These are phyloP conservation scores for Acer yangbiense DNA, from an alignment of 345 rosid species.

Conservation along the genomic window DNA sequence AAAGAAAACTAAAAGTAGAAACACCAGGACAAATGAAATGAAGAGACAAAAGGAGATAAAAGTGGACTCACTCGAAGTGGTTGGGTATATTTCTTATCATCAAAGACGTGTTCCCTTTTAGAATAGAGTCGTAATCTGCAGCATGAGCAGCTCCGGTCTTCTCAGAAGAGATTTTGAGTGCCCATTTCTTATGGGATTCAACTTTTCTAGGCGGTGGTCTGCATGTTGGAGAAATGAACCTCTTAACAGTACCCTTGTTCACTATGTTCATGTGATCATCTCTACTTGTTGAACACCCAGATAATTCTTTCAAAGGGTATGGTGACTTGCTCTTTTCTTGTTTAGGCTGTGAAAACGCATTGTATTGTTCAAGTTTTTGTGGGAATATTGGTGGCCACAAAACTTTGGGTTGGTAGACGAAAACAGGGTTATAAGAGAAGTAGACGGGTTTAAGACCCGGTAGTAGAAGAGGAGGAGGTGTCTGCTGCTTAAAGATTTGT, in stretches of 20 bases:
- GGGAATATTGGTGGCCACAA: neutral
- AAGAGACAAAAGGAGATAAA: neutral
- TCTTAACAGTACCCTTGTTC: neutral
- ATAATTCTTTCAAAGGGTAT: neutral
- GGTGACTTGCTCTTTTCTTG: neutral
- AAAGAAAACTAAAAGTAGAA: too few relatives aligned
- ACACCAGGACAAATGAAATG: neutral
- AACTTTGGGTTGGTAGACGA: neutral
- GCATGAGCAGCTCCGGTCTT: neutral
- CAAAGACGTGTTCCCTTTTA: constrained; percentile 33
- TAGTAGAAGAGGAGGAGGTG: too few relatives aligned
- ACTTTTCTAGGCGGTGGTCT: neutral
- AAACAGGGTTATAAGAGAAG: neutral
- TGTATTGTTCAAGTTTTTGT: neutral
- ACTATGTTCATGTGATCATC: neutral
- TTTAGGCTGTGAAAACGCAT: neutral
- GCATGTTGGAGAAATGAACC: neutral
- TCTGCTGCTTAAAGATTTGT: neutral
- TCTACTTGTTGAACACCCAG: neutral
- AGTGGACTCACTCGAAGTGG: constrained; percentile 30
- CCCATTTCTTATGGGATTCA: neutral
- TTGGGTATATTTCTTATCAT: constrained; percentile 58
- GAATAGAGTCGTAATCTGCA: neutral
- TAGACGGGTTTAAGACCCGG: neutral
- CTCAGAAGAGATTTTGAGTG: neutral